Conservation (phyloP, 352 stramenopile species). For the Phytophthora pistaciae region DNA sequence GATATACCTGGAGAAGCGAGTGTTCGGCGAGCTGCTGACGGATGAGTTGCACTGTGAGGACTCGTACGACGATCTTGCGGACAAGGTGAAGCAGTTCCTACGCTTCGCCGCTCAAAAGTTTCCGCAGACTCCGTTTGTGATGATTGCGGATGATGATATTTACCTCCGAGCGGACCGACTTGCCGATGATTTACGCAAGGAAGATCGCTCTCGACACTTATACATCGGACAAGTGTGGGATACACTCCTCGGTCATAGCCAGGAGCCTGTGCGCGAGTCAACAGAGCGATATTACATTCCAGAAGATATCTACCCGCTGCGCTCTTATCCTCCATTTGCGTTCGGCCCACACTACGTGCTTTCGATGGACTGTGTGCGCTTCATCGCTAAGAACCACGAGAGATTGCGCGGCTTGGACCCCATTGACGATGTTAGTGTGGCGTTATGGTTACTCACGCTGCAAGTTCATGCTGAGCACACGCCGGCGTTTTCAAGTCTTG, state of each 20-base stretch:
- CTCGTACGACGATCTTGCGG: slow-evolving; percentile 53
- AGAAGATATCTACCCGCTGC: slow-evolving; percentile 35
- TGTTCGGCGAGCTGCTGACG: slow-evolving; percentile 50
- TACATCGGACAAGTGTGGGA: slow-evolving; percentile 35
- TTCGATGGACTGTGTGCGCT: slow-evolving; percentile 54
- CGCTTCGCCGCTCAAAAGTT: slow-evolving; percentile 25
- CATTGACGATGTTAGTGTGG: slow-evolving; percentile 69
- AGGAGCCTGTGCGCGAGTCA: slow-evolving; percentile 34
- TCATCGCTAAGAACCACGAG: slow-evolving; percentile 47
- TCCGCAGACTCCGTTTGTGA: slow-evolving; percentile 42
- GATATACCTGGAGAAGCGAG: slow-evolving; percentile 38
- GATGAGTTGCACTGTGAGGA: slow-evolving; percentile 59
- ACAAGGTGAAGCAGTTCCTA: slow-evolving; percentile 70
- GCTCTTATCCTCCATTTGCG: slow-evolving; percentile 47
- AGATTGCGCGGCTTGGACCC: slow-evolving; percentile 33
- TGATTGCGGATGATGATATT: slow-evolving; percentile 68
- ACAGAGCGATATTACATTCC: slow-evolving; percentile 46
- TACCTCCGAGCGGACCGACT: slow-evolving; percentile 45
- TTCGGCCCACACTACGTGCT: slow-evolving; percentile 60
- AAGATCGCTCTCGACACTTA: neutral
- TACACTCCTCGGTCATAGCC: slow-evolving; percentile 22
- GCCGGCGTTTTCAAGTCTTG: slow-evolving; percentile 18
- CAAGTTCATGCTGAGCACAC: slow-evolving; percentile 53
- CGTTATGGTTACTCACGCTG: slow-evolving; percentile 62
- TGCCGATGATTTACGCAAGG: slow-evolving; percentile 2